Percentiles rank a stretch among this genome's conserved stretches.
These are phyloP conservation scores for Juglanconis oblonga DNA, from an alignment of 2,329 filamentous ascomycete genomes.

Conservation along the genomic window DNA sequence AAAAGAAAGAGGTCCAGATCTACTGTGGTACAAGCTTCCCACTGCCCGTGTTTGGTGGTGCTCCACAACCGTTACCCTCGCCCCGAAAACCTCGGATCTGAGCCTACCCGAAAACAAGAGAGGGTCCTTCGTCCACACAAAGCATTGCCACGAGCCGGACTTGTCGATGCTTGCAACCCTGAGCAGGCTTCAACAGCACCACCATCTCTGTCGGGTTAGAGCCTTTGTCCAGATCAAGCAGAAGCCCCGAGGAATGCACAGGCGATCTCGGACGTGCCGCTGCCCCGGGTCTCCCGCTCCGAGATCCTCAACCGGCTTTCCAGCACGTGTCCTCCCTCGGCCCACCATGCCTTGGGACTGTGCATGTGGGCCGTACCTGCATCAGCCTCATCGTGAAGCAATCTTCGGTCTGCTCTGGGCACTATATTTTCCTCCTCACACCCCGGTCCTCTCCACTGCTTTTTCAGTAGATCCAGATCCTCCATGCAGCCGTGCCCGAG, in stretches of 20 bases:
- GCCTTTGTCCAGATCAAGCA: neutral
- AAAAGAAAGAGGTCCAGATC: no score
- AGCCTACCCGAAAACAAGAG: neutral
- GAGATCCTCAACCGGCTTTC: neutral
- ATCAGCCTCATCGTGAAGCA: neutral
- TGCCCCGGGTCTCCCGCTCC: neutral
- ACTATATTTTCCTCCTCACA: neutral
- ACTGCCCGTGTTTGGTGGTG: no score
- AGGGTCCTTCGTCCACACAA: no score
- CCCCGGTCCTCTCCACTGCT: neutral
- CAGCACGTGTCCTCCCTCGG: neutral
- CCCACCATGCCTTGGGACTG: neutral
- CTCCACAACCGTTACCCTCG: no score
- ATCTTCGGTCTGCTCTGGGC: neutral
- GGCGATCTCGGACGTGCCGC: neutral
- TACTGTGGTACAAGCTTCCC: no score
- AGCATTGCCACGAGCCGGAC: neutral
- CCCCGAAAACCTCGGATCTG: neutral
- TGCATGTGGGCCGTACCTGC: neutral
- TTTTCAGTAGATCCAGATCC: slow-evolving; percentile 3
- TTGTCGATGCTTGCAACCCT: neutral
- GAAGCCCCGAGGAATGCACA: neutral
- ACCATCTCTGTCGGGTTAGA: neutral
- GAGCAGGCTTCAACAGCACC: neutral
- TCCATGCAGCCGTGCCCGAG: neutral